Percentiles rank a stretch among this genome's conserved stretches.
phyloP scores from a whole-genome alignment of 2,329 filamentous ascomycete species.

The Ceratocystis colombiana region DNA sequence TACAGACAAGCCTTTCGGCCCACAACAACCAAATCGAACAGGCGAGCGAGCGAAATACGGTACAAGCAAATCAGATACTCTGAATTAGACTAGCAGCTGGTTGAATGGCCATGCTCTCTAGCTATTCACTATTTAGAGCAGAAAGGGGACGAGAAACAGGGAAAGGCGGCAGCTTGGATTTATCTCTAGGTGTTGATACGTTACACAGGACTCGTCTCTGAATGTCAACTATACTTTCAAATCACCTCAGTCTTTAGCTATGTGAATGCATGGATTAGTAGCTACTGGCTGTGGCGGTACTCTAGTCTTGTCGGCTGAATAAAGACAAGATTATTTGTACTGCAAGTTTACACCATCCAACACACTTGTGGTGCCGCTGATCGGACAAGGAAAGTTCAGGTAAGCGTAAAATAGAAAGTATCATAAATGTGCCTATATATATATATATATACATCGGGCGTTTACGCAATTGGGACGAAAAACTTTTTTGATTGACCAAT shows the following conservation, averaged over 20 bases:
- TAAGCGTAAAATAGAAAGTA: neutral
- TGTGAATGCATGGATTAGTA: neutral
- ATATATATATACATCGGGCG: neutral
- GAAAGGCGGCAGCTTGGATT: neutral
- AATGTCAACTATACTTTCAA: neutral
- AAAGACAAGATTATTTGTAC: too few relatives aligned
- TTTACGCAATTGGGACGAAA: neutral
- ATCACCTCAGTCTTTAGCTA: neutral
- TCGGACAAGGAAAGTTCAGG: neutral
- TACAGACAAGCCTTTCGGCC: neutral
- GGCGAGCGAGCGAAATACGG: constrained; percentile 7
- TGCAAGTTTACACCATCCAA: neutral
- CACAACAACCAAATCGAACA: neutral
- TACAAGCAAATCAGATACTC: constrained; percentile 14
- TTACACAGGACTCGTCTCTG: neutral
- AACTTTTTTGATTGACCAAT: constrained; percentile 3
- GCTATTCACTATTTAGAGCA: neutral
- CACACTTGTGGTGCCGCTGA: neutral
- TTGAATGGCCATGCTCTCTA: neutral
- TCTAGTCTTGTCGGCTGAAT: too few relatives aligned
- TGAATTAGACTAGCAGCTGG: neutral
- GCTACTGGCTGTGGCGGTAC: too few relatives aligned
- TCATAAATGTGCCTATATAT: neutral
- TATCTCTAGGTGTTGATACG: constrained; percentile 1
- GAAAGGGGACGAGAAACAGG: constrained; percentile 12